Base-by-base conservation (phyloP, 164 flowering plant species). In the Warburgia ugandensis region DNA sequence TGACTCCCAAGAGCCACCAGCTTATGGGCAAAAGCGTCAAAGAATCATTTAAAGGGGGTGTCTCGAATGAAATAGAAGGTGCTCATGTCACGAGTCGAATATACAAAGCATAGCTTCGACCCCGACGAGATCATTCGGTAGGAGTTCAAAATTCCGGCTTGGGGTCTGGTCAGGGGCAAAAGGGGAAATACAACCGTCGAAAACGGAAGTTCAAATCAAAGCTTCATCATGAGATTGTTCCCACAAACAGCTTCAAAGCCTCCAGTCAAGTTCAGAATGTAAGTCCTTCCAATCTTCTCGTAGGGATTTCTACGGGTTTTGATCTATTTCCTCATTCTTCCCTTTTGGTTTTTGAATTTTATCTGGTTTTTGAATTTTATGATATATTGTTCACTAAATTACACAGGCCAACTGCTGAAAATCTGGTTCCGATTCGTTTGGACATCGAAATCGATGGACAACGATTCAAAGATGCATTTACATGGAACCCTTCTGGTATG, bases 401-500 rank as follows among this genome's bases (percentile, higher is more conserved):
- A 26, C 72, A 91, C 11, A n/a, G 96, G 42, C 98, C 98, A 25
- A 85, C 96, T 14, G 66, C 90, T 1, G 90, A 87, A 25, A 85
- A 80, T 69, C 58, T 91, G 28, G 86, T 91, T 23, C 94, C 95
- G 0, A 87, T 87, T 42, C 82, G 92, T 16, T 55, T 85, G 75
- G 95, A 91, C 61, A 73, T 91, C 37, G 90, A 85, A 66, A 57
- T 83, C 13, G 97, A 91, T 39, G 95, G 92, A 26, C 82, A 77
- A 47, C 73, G 78, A 25, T 78, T 61, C 66, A 81, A 66, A 58
- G 97, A 91, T 56, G 77, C 94, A 16, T 91, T 91, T 69, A 77
- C 83, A 46, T 91, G 97, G 97, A 90, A 90, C 62, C 92, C 97
- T 59, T 59, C 75, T 56, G 96, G 96, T 86, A 10, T 54, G 14